phyloP scores from a whole-genome alignment of 2,329 filamentous ascomycete species.

The Huntiella bhutanensis region DNA sequence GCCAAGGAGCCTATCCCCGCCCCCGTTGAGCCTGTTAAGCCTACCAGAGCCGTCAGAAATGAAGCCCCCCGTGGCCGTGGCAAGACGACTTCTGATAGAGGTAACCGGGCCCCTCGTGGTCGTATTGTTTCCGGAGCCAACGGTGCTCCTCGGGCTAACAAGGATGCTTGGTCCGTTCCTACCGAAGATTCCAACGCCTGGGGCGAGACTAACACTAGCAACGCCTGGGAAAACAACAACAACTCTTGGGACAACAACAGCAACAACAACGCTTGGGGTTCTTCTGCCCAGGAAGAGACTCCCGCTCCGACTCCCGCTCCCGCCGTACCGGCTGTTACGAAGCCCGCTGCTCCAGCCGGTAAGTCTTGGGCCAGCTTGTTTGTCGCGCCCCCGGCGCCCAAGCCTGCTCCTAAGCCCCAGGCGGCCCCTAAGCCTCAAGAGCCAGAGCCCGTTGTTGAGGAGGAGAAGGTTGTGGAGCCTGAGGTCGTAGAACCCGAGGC shows the following conservation, averaged over 20 bases:
- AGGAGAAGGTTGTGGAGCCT: neutral
- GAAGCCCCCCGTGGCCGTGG: slow-evolving; percentile 45
- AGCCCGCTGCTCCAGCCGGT: slow-evolving; percentile 22
- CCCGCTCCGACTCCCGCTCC: slow-evolving; percentile 15
- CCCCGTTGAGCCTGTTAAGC: slow-evolving; percentile 28
- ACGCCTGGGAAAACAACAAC: slow-evolving; percentile 12
- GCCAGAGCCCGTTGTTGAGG: slow-evolving; percentile 3
- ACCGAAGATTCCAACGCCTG: slow-evolving; percentile 46
- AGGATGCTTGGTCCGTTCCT: slow-evolving; percentile 39
- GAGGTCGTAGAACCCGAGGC: neutral
- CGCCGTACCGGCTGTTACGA: slow-evolving; percentile 20
- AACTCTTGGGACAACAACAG: slow-evolving; percentile 16
- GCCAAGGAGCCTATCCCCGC: slow-evolving; percentile 37
- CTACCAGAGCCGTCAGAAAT: slow-evolving; percentile 37
- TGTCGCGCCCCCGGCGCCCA: slow-evolving; percentile 36
- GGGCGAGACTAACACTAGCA: slow-evolving; percentile 14
- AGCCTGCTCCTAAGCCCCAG: slow-evolving; percentile 37
- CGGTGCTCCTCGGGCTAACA: slow-evolving; percentile 43
- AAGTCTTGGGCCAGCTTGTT: slow-evolving; percentile 67
- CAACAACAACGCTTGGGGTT: neutral
- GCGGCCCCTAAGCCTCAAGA: slow-evolving; percentile 25
- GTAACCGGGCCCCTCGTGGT: slow-evolving; percentile 41
- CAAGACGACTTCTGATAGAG: slow-evolving; percentile 39
- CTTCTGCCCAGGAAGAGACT: slow-evolving; percentile 5
- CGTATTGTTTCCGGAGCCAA: slow-evolving; percentile 37